Evolutionary conservation across 768 basidiomycete species (phyloP).

Genomic region (Tulasnella sp.): DNA sequence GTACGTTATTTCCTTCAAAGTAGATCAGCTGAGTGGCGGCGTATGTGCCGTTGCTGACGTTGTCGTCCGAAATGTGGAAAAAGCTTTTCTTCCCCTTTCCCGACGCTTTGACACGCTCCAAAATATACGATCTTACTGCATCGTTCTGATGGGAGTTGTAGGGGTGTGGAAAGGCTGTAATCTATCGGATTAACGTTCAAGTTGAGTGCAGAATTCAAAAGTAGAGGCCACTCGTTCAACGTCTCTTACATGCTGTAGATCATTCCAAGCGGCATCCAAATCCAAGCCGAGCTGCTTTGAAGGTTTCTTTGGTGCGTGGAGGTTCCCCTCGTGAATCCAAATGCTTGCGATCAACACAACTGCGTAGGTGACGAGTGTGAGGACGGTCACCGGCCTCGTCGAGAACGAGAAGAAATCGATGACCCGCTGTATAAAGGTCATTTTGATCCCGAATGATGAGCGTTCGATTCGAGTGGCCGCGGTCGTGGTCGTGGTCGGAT

Average conservation of each 20-base stretch:
- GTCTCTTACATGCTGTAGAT: constrained; percentile 40
- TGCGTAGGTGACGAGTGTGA: constrained; percentile 43
- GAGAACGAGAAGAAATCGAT: constrained; percentile 34
- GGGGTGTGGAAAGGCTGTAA: constrained; percentile 64
- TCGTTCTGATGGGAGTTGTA: constrained; percentile 75
- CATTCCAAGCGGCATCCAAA: constrained; percentile 40
- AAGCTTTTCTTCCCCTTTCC: constrained; percentile 32
- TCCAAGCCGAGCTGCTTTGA: constrained; percentile 2
- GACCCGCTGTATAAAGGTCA: constrained; percentile 29
- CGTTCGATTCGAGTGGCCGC: neutral
- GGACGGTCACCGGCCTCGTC: constrained; percentile 39
- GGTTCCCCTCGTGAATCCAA: constrained; percentile 15
- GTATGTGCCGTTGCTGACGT: constrained; percentile 34
- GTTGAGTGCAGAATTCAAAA: neutral
- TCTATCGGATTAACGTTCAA: constrained; percentile 32
- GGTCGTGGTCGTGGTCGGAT: neutral
- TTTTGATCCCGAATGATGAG: constrained; percentile 17
- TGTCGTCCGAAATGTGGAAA: constrained; percentile 41
- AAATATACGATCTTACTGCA: constrained; percentile 50
- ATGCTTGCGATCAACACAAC: constrained; percentile 33
- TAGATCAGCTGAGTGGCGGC: constrained; percentile 45
- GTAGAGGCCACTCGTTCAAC: neutral
- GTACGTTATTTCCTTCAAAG: constrained; percentile 40
- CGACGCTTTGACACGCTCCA: constrained; percentile 45
- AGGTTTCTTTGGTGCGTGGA: neutral